Percentiles rank a stretch among this genome's conserved stretches.
Conservation (phyloP, 495 filamentous ascomycete species). For the Penicillium steckii region DNA sequence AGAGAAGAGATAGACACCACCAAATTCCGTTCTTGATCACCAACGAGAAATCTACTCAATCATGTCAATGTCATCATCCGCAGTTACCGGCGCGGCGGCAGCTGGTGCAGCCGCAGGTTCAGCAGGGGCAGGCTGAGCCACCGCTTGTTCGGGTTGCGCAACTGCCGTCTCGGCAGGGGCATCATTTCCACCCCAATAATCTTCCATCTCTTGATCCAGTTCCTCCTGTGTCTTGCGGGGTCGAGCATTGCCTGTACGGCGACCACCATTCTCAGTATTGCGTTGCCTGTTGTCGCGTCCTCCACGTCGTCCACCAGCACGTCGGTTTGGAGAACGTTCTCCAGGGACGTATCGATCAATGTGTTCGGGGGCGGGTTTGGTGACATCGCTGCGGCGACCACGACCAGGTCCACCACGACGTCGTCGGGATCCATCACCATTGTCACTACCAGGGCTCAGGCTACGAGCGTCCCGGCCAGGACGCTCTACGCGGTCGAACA, state of each 20-base stretch:
- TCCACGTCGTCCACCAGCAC: constrained; percentile 37
- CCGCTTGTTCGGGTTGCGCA: constrained; percentile 12
- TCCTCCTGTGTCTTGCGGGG: constrained; percentile 90
- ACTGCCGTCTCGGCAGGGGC: constrained; percentile 22
- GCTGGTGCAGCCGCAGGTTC: constrained; percentile 27
- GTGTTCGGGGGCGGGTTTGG: constrained; percentile 64
- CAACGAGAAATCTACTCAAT: constrained; percentile 34
- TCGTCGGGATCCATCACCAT: constrained; percentile 37
- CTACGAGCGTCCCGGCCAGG: constrained; percentile 37
- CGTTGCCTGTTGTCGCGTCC: constrained; percentile 35
- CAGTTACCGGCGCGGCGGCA: constrained; percentile 31
- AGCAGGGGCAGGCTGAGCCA: constrained; percentile 13
- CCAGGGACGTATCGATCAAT: constrained; percentile 87
- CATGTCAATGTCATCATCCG: constrained; percentile 60
- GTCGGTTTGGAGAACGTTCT: constrained; percentile 35
- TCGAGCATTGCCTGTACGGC: constrained; percentile 50
- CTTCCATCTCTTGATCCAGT: constrained; percentile 92
- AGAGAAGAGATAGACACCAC: not conserved
- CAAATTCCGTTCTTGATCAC: not conserved
- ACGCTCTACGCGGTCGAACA: constrained; percentile 74
- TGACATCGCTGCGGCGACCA: constrained; percentile 62
- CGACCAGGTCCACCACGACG: constrained; percentile 28
- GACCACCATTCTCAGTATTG: constrained; percentile 38
- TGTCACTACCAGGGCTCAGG: constrained; percentile 37
- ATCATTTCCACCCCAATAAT: constrained; percentile 70